Conservation (phyloP, 1,284 basidiomycete genomes). For the Fomitiporia mediterranea region DNA sequence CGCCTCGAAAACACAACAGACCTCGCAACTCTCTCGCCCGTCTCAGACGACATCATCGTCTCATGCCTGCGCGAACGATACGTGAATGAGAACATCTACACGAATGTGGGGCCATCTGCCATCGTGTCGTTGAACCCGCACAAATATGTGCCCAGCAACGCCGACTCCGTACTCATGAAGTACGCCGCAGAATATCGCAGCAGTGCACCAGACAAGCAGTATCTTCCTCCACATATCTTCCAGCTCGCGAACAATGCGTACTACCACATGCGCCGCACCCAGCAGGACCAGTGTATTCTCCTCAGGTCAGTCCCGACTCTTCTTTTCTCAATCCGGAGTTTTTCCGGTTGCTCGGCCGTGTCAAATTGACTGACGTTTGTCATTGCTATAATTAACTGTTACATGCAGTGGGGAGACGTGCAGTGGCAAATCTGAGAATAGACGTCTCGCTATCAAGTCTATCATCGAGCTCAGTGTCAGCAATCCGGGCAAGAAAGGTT, state of each 20-base stretch:
- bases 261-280: conserved; percentile 93
- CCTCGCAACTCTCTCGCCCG: conserved; percentile 53
- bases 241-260: conserved; percentile 87
- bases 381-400: conserved; percentile 1
- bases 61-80: conserved; percentile 84
- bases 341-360: conserved; percentile 15
- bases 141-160: conserved; percentile 77
- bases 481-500: conserved; percentile 90
- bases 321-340: too few species aligned
- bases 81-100: conserved; percentile 81
- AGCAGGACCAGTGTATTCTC: conserved; percentile 88
- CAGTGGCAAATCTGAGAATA: conserved; percentile 91
- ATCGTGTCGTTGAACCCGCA: conserved; percentile 87
- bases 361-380: conserved; percentile 9
- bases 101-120: conserved; percentile 61
- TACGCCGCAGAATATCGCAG: conserved; percentile 72
- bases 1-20: conserved; percentile 64
- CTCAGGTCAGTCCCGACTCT: conserved; percentile 58
- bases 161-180: conserved; percentile 77
- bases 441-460: conserved; percentile 86
- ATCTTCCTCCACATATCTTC: conserved; percentile 74
- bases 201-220: conserved; percentile 39
- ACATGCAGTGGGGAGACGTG: conserved; percentile 79
- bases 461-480: conserved; percentile 85
- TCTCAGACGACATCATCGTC: conserved; percentile 76